Base-by-base conservation (phyloP, 129 eudicot genomes). In the Ambrosia trifida region DNA sequence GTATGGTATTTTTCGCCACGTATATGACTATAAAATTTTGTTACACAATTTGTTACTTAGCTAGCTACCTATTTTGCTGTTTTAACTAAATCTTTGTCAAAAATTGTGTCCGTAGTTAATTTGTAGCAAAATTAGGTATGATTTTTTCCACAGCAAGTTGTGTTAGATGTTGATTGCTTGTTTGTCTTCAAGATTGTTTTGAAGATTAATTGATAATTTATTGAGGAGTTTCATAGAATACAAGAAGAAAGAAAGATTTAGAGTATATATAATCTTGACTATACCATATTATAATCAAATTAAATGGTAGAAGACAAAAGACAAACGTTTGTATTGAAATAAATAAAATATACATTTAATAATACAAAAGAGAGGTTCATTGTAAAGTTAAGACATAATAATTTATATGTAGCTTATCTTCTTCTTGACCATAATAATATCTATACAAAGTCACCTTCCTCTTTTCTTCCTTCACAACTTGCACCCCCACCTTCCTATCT, bases 381-480 rank as follows among this genome's bases (percentile, higher is more conserved):
- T 75, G 9, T 53, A 4, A 38, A 65, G 58, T 33, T 63, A 64
- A 64, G 61, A 76, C 30, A 76, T 64, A 59, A 59, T 59, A 30
- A 59, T 59, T 57, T 36, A 53, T 41, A 35, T 18, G 45, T 44
- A 76, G 41, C 65, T 62, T 66, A 28, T 57, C 71, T 73, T 66
- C 32, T 18, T 66, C 72, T 75, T 80, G 78, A 80, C 76, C 91
- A 80, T 75, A 70, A 77, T 63, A 30, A 63, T 77, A 70, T 52
- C 72, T 63, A 57, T 63, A 75, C 17, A 28, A 19, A 70, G 66
- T 33, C 81, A 62, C 76, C 88, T 83, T 79, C 84, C 85, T 78
- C 71, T 81, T 77, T 40, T 77, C 84, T 80, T 78, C 72, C 77
- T 71, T 62, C 12, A 38, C 87, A 74, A 74, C 79, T 81, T 82